Percentiles rank a stretch among this genome's conserved stretches.
These are phyloP conservation scores for Citrus reticulata DNA, from an alignment of 345 rosid genomes.

Conservation along the genomic window DNA sequence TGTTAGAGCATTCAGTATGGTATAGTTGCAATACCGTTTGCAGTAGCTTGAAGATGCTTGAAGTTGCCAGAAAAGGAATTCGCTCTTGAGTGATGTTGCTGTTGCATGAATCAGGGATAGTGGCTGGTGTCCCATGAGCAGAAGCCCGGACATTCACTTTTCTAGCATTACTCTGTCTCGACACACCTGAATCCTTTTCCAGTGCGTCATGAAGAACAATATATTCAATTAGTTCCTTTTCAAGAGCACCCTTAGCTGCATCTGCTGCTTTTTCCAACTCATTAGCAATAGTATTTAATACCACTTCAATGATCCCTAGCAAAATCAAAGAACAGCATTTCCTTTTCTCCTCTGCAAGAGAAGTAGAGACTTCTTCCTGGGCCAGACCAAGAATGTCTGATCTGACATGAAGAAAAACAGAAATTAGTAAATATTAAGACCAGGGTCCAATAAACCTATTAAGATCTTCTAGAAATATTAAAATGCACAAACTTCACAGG, in stretches of 20 bases:
- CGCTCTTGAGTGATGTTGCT: conserved; percentile 32
- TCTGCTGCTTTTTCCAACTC: conserved; percentile 63
- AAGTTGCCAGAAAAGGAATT: conserved; percentile 58
- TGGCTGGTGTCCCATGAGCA: conserved; percentile 21
- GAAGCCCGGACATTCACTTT: conserved; percentile 37
- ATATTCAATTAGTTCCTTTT: conserved; percentile 55
- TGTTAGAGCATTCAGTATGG: conserved; percentile 25
- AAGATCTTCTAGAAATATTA: background rate
- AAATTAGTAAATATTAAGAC: background rate
- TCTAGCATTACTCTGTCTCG: conserved; percentile 44
- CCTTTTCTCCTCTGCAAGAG: conserved; percentile 51
- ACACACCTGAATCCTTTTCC: conserved; percentile 36
- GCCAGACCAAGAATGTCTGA: conserved; percentile 59
- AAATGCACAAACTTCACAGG: background rate
- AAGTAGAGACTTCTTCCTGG: conserved; percentile 41
- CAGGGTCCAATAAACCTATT: background rate
- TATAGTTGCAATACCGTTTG: conserved; percentile 30
- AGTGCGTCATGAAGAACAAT: conserved; percentile 45
- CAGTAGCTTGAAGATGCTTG: conserved; percentile 63
- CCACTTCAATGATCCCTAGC: conserved; percentile 58
- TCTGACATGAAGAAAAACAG: conserved; percentile 31
- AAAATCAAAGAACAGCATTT: conserved; percentile 48
- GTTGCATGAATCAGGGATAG: conserved; percentile 30
- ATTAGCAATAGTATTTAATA: conserved; percentile 46
- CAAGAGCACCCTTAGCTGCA: conserved; percentile 41